These are phyloP conservation scores for Pleurotus sapidus DNA, from an alignment of 768 basidiomycete genomes.

Conservation along the genomic window DNA sequence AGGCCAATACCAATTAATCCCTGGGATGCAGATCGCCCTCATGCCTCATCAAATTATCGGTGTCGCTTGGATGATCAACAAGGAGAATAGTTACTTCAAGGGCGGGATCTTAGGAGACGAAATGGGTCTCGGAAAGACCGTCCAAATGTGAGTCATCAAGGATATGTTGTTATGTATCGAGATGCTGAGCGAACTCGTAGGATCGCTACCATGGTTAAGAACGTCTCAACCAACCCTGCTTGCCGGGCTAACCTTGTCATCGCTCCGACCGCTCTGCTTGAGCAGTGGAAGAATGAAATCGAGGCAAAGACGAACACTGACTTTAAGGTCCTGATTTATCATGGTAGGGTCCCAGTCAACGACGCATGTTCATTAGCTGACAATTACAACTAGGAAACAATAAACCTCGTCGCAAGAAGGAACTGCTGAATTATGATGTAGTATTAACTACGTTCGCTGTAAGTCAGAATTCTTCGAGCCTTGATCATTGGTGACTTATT, in stretches of 20 bases:
- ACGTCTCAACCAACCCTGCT: constrained; percentile 43
- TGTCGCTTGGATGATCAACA: constrained; percentile 60
- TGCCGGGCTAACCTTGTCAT: constrained; percentile 68
- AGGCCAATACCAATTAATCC: constrained; percentile 43
- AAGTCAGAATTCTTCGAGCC: neutral
- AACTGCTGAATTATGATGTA: constrained; percentile 57
- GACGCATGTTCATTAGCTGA: neutral
- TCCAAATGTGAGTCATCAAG: constrained; percentile 37
- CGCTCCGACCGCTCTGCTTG: constrained; percentile 61
- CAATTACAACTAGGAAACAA: constrained; percentile 33
- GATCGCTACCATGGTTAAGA: constrained; percentile 59
- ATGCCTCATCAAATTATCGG: constrained; percentile 71
- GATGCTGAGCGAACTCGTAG: constrained; percentile 20
- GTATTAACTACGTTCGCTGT: constrained; percentile 1
- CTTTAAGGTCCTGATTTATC: constrained; percentile 57
- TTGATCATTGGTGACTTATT: no score
- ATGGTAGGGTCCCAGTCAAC: constrained; percentile 33
- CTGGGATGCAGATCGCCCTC: constrained; percentile 56
- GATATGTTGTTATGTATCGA: neutral
- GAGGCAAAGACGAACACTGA: constrained; percentile 51
- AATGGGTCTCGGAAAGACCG: constrained; percentile 60
- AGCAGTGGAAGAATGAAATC: constrained; percentile 65
- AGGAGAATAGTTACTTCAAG: constrained; percentile 36
- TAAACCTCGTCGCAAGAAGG: constrained; percentile 41
- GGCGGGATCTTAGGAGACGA: constrained; percentile 53